Percentiles rank a stretch among this genome's conserved stretches.
phyloP scores from a whole-genome alignment of 2,329 filamentous ascomycete species.

The Neofusicoccum laricinum region DNA sequence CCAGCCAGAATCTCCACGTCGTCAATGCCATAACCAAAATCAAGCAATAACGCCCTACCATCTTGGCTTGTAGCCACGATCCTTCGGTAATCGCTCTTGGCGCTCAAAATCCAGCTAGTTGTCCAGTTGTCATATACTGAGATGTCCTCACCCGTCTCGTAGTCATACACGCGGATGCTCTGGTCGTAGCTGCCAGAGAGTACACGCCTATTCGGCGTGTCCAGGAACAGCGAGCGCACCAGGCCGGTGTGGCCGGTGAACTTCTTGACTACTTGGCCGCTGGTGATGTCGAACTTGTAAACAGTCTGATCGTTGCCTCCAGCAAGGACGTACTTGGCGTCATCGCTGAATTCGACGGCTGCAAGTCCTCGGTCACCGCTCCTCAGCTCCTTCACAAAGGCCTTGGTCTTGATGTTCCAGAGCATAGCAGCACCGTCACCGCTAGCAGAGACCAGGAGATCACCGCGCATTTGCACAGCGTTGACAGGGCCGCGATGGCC shows the following conservation, averaged over 20 bases:
- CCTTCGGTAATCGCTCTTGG: conserved; percentile 91
- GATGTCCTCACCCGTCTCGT: conserved; percentile 72
- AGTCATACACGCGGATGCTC: conserved; percentile 92
- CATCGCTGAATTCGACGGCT: conserved; percentile 93
- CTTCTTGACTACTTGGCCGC: conserved; percentile 76
- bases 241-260: conserved; percentile 81
- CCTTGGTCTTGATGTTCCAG: conserved; percentile 89
- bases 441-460: conserved; percentile 88
- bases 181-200: conserved; percentile 93
- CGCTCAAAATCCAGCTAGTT: conserved; percentile 91
- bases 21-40: conserved; percentile 69
- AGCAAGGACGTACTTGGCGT: conserved; percentile 88
- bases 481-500: conserved; percentile 94
- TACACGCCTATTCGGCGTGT: conserved; percentile 79
- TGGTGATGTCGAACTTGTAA: conserved; percentile 92
- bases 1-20: conserved; percentile 42
- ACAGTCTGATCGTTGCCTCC: conserved; percentile 95
- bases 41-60: conserved; percentile 86
- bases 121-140: conserved; percentile 94
- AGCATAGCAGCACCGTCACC: conserved; percentile 92
- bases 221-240: conserved; percentile 86
- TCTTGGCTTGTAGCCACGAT: conserved; percentile 96
- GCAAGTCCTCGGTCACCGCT: conserved; percentile 92
- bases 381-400: conserved; percentile 83
- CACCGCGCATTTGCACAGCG: conserved; percentile 89